Evolutionary conservation across 768 basidiomycete species (phyloP), one percentile per base, ranked within the genome.

Genomic region (Amanita muscaria): DNA sequence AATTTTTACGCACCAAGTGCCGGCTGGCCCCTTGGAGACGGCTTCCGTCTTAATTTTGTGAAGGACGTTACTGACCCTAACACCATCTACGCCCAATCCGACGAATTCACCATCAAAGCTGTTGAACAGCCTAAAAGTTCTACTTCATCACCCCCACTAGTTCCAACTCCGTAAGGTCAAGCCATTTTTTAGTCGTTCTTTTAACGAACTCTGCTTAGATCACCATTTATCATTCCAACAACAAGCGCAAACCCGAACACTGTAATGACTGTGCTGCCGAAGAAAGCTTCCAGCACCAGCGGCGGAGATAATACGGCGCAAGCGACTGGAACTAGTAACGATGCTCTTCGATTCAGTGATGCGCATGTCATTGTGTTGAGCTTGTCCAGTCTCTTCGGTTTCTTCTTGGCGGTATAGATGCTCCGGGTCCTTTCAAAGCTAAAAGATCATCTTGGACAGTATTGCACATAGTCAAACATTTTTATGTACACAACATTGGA

Each of bases 21-120:
- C 23, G 82, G 82, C 12, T 89, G 83, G 79, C 77, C 79, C 10
- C 36, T 59, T n/a, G 83, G 80, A 45, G 44, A 51, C 25, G 66
- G 61, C 27, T 92, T 75, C 74, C 80, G 75, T 46, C 70, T 93
- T 62, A 88, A 91, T 66, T 60, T 92, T 21, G 77, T 81, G 49
- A 54, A 67, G 52, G 69, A 74, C 51, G 49, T 68, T 3, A 44
- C 70, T 15, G 41, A 76, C 43, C 63, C 74, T 18, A 55, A 60
- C 59, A 62, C 63, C 40, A 78, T 91, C 51, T 70, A 77, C 42
- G 86, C 88, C 30, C 87, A 92, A 63, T 88, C 86, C 14, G 41
- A 45, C 21, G 57, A 76, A 44, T 92, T 90, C 62, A 63, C 53
- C 35, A 70, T 75, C 42, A 60, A 57, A 12, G 46, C 57, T 3